A percentile compares a stretch with the other conserved stretches of the same genome.
phyloP scores from a whole-genome alignment of 257 asterid genomes.

The Coffea canephora region DNA sequence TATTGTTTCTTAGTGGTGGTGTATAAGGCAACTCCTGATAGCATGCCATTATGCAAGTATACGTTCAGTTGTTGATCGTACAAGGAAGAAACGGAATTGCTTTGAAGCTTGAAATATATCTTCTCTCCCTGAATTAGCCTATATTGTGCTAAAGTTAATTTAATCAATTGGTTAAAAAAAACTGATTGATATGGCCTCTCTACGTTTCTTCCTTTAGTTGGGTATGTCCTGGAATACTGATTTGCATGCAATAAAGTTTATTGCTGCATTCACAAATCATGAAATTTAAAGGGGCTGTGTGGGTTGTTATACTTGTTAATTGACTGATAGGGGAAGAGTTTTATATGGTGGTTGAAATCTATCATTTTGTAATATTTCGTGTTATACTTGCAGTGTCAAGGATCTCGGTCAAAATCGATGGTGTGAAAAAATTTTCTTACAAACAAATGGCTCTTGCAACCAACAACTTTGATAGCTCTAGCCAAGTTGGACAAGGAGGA shows the following conservation, averaged over 20 bases:
- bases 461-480: conserved; percentile 48
- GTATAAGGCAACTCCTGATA: too few relatives aligned
- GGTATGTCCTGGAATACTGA: neutral
- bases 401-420: conserved; percentile 74
- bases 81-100: neutral
- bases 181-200: too few relatives aligned
- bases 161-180: neutral
- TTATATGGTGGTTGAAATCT: neutral
- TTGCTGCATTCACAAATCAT: neutral
- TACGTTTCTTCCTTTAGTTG: neutral
- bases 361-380: neutral
- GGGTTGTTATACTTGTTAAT: neutral
- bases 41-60: too few relatives aligned
- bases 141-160: too few relatives aligned
- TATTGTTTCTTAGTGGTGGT: too few relatives aligned
- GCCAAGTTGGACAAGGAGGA: conserved; percentile 87
- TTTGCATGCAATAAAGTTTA: neutral
- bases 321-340: neutral
- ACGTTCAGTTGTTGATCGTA: neutral
- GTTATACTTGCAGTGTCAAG: conserved; percentile 55
- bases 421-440: conserved; percentile 71
- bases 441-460: conserved; percentile 72
- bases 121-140: neutral
- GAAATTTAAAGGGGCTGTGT: neutral
- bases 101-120: neutral